These are phyloP conservation scores for Lojkania enalia DNA, from an alignment of 2,329 filamentous ascomycete species.

Conservation along the genomic window DNA sequence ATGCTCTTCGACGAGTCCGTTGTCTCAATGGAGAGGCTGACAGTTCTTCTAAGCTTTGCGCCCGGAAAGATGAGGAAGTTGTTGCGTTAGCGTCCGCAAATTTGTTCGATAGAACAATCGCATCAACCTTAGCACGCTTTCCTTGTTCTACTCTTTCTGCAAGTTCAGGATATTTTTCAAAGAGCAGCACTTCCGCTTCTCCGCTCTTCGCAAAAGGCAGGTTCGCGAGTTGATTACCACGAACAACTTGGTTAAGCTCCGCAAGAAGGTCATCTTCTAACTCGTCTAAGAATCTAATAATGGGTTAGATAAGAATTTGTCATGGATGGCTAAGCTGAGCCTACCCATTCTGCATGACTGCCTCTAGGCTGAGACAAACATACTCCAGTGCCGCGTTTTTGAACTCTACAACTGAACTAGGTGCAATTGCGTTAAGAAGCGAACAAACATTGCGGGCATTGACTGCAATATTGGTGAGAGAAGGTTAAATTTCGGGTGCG, in stretches of 20 bases:
- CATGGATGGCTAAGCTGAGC: slow-evolving; percentile 10
- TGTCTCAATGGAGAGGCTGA: slow-evolving; percentile 51
- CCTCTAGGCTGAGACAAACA: slow-evolving; percentile 86
- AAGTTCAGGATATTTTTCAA: slow-evolving; percentile 66
- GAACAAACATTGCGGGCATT: slow-evolving; percentile 75
- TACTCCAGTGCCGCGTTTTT: slow-evolving; percentile 89
- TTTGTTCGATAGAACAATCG: slow-evolving; percentile 70
- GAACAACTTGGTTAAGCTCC: slow-evolving; percentile 79
- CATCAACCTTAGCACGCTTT: slow-evolving; percentile 69
- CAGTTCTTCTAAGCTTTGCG: slow-evolving; percentile 68
- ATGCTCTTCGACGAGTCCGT: slow-evolving; percentile 47
- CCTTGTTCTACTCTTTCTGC: slow-evolving; percentile 70
- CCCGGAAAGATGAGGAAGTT: slow-evolving; percentile 62
- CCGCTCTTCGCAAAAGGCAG: slow-evolving; percentile 78
- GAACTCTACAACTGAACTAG: slow-evolving; percentile 81
- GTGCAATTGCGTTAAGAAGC: slow-evolving; percentile 82
- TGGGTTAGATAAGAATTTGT: slow-evolving; percentile 14
- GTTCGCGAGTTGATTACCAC: slow-evolving; percentile 77
- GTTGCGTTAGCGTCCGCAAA: slow-evolving; percentile 68
- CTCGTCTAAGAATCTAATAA: slow-evolving; percentile 69
- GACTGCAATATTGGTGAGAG: slow-evolving; percentile 18
- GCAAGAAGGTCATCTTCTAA: slow-evolving; percentile 81
- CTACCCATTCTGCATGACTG: slow-evolving; percentile 83
- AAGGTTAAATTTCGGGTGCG: no score
- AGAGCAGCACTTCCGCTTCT: slow-evolving; percentile 66